Conservation (phyloP, 2,329 filamentous ascomycete genomes). For the Trichoderma brevicompactum region DNA sequence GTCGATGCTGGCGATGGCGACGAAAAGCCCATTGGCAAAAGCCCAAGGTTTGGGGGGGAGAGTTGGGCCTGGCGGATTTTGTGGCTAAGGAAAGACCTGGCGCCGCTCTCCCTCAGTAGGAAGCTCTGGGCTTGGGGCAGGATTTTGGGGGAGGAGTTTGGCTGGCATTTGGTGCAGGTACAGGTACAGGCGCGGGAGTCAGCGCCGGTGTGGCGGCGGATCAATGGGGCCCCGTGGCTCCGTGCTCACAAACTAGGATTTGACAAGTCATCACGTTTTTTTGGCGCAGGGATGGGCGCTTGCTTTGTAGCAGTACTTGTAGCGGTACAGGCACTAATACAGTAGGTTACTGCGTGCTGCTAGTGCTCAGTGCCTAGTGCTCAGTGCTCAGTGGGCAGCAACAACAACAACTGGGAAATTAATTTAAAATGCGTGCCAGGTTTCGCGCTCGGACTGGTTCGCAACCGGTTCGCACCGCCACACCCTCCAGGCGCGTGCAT, state of each 20-base stretch:
- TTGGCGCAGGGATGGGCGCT: too few species aligned
- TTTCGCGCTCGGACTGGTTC: slow-evolving; percentile 21
- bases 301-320: too few species aligned
- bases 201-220: slow-evolving; percentile 15
- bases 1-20: slow-evolving; percentile 12
- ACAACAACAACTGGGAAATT: not conserved
- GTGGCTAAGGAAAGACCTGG: slow-evolving; percentile 8
- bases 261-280: slow-evolving; percentile 22
- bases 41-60: slow-evolving; percentile 8
- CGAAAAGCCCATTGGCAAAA: slow-evolving; percentile 14
- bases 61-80: slow-evolving; percentile 3
- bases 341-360: too few species aligned
- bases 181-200: not conserved
- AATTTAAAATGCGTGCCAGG: not conserved
- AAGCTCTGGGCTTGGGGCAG: not conserved
- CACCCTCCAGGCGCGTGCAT: slow-evolving; percentile 5
- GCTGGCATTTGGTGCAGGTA: slow-evolving; percentile 6
- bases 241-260: slow-evolving; percentile 10
- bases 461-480: slow-evolving; percentile 24
- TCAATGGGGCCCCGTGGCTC: slow-evolving; percentile 27
- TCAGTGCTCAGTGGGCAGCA: too few species aligned
- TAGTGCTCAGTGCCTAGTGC: too few species aligned
- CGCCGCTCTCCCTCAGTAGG: slow-evolving; percentile 10
- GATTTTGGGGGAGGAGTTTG: slow-evolving; percentile 18
- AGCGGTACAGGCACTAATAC: too few species aligned